These are phyloP conservation scores for Saccharomycopsis hybrid DNA, from an alignment of 1,139 yeast species.

Conservation along the genomic window DNA sequence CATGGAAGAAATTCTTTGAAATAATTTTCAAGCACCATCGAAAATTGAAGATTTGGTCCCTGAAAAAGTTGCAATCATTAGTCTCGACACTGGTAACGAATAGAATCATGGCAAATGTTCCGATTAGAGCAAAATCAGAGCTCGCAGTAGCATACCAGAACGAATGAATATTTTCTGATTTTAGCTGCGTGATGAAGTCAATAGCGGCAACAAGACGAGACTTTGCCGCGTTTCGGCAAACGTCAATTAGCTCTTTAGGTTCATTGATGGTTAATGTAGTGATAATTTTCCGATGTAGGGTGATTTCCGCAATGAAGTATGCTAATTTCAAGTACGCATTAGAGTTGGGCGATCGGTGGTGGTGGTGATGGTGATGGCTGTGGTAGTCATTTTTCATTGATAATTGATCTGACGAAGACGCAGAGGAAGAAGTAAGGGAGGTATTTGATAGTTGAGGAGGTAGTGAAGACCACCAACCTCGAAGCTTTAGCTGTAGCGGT, in stretches of 20 bases:
- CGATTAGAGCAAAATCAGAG: conserved; percentile 71
- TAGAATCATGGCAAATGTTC: conserved; percentile 77
- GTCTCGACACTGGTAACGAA: conserved; percentile 53
- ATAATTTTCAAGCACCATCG: conserved; percentile 68
- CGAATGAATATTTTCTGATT: conserved; percentile 75
- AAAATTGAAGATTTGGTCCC: conserved; percentile 66
- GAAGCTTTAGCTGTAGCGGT: conserved; percentile 71
- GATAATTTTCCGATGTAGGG: conserved; percentile 75
- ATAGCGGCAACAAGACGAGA: conserved; percentile 76
- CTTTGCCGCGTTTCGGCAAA: conserved; percentile 79
- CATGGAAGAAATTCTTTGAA: conserved; percentile 70
- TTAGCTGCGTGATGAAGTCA: conserved; percentile 68
- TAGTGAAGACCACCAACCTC: conserved; percentile 80
- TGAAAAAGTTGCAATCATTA: conserved; percentile 59
- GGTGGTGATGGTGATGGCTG: not conserved
- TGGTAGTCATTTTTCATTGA: conserved; percentile 12
- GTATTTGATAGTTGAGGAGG: conserved; percentile 33
- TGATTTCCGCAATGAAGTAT: conserved; percentile 81
- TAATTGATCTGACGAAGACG: not conserved
- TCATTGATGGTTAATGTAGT: conserved; percentile 46
- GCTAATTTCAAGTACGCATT: conserved; percentile 79
- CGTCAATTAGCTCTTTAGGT: conserved; percentile 56
- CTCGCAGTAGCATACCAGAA: conserved; percentile 86
- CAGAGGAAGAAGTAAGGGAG: not conserved
- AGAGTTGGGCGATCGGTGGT: conserved; percentile 30